phyloP scores from a whole-genome alignment of 768 basidiomycete species.

The Xerocomellus amylosporus region DNA sequence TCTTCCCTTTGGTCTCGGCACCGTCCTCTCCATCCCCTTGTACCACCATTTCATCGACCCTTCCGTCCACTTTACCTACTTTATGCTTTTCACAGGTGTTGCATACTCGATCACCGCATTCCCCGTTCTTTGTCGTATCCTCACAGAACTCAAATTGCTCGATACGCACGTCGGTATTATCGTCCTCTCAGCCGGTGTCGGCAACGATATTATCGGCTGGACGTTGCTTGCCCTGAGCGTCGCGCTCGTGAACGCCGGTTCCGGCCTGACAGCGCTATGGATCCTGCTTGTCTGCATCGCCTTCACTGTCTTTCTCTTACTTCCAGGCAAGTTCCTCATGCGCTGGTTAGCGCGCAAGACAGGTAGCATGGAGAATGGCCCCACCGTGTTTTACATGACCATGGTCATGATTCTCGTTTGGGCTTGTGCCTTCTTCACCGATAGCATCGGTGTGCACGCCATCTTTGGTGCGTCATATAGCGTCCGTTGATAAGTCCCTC shows the following conservation, averaged over 20 bases:
- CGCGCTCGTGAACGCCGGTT: constrained; percentile 88
- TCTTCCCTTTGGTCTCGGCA: too few species aligned
- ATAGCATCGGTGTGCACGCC: constrained; percentile 87
- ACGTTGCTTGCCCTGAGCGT: constrained; percentile 84
- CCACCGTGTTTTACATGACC: constrained; percentile 89
- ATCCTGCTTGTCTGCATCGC: constrained; percentile 78
- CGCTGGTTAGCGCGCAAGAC: constrained; percentile 73
- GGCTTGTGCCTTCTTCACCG: constrained; percentile 88
- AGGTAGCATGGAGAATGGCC: constrained; percentile 78
- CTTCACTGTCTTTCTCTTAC: constrained; percentile 75
- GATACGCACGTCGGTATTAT: constrained; percentile 92
- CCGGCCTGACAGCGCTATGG: constrained; percentile 81
- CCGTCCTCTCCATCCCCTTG: too few species aligned
- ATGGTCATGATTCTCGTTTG: constrained; percentile 77
- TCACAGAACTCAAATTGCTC: constrained; percentile 87
- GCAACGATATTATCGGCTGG: constrained; percentile 88
- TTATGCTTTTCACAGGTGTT: constrained; percentile 92
- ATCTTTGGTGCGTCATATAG: constrained; percentile 60
- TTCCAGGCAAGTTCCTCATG: constrained; percentile 60
- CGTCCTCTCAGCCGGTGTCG: constrained; percentile 90
- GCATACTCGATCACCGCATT: constrained; percentile 89
- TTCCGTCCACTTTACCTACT: constrained; percentile 74
- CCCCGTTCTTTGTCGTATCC: constrained; percentile 81
- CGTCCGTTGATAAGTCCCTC: too few species aligned
- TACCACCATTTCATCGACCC: too few species aligned